Conservation (phyloP, 345 rosid species). For the Linum usitatissimum region DNA sequence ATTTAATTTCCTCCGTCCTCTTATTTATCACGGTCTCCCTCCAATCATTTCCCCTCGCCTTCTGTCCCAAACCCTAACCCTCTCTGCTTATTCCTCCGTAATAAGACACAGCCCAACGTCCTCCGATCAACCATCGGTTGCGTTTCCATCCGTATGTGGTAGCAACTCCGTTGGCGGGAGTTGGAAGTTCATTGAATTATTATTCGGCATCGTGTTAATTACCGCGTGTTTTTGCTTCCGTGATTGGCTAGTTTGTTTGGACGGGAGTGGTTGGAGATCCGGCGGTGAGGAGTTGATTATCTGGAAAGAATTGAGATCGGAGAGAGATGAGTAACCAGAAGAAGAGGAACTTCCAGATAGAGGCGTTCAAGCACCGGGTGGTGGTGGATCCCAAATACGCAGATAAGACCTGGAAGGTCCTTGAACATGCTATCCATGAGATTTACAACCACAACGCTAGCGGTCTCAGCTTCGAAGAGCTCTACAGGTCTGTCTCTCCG, state of each 20-base stretch:
- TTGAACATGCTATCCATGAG: conserved; percentile 95
- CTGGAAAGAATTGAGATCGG: background rate
- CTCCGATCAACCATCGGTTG: background rate
- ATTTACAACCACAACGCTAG: conserved; percentile 98
- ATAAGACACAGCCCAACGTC: background rate
- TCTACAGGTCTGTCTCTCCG: conserved; percentile 55
- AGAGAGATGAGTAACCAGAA: conserved; percentile 78
- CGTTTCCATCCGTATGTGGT: background rate
- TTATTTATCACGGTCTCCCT: too few species aligned
- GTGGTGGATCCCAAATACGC: conserved; percentile 98
- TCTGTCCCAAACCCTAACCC: too few species aligned
- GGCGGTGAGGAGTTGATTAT: background rate
- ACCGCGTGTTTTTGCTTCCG: background rate
- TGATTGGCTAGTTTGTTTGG: too few species aligned
- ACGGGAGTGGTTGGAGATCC: background rate
- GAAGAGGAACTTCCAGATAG: conserved; percentile 95
- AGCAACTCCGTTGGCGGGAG: background rate
- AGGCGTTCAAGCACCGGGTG: conserved; percentile 95
- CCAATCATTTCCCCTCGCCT: too few species aligned
- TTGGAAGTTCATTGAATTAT: background rate
- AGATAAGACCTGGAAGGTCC: conserved; percentile 93
- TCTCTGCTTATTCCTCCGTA: too few species aligned
- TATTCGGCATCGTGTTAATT: background rate
- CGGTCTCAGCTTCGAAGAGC: conserved; percentile 96
- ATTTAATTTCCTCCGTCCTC: too few species aligned